Percentiles rank a stretch among this genome's conserved stretches.
phyloP scores from a whole-genome alignment of 345 rosid genomes.

The Murraya paniculata region DNA sequence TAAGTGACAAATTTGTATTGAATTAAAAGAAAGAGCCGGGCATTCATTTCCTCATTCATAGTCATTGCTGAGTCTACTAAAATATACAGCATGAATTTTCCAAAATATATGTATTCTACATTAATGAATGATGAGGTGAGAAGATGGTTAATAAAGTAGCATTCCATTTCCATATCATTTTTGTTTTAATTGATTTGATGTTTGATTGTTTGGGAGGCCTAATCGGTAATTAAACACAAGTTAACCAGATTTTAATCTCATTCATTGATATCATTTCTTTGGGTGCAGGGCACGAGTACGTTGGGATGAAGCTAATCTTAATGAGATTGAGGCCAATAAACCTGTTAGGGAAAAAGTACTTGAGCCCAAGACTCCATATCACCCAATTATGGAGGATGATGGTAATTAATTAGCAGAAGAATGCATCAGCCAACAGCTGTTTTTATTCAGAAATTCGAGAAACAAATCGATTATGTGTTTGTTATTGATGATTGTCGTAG shows the following conservation, averaged over 20 bases:
- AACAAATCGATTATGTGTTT: not conserved
- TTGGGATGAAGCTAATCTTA: slow-evolving; percentile 5
- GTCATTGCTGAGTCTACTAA: too few species aligned
- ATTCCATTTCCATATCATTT: not conserved
- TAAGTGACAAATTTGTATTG: too few species aligned
- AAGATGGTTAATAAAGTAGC: not conserved
- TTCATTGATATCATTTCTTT: not conserved
- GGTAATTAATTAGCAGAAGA: not conserved
- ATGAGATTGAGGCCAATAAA: slow-evolving; percentile 6
- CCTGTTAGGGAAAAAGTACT: not conserved
- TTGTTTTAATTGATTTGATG: not conserved
- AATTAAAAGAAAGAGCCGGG: too few species aligned
- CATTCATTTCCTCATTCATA: too few species aligned
- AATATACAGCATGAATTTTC: not conserved
- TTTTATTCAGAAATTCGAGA: not conserved
- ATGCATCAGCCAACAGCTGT: not conserved
- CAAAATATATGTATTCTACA: not conserved
- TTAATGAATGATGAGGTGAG: not conserved
- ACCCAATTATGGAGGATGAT: not conserved
- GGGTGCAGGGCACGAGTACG: not conserved
- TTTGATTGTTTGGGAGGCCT: not conserved
- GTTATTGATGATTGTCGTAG: not conserved
- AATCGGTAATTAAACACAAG: not conserved
- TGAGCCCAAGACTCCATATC: slow-evolving; percentile 11
- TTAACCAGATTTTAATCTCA: not conserved